A percentile compares a stretch with the other conserved stretches of the same genome.
phyloP scores from a whole-genome alignment of 805 yeast genomes.

The Spathaspora arborariae region DNA sequence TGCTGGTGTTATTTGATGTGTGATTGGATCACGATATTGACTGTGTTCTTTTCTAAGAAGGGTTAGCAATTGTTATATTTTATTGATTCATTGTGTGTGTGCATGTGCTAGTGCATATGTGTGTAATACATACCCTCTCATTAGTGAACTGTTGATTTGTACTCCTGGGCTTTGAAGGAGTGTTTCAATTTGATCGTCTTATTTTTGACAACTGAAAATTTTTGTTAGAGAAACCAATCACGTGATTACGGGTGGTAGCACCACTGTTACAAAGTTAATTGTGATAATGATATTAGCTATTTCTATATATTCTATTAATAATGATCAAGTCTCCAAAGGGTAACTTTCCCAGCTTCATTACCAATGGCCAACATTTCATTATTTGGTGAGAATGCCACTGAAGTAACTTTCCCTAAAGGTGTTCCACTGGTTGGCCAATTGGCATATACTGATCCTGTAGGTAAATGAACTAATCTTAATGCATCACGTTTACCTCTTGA shows the following conservation, averaged over 20 bases:
- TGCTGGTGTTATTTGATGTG: conserved; percentile 90
- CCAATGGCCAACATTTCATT: conserved; percentile 85
- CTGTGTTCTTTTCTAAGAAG: conserved; percentile 37
- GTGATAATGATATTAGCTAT: too few relatives aligned
- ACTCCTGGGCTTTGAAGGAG: neutral
- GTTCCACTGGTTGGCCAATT: conserved; percentile 99
- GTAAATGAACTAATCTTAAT: conserved; percentile 79
- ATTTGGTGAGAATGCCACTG: conserved; percentile 73
- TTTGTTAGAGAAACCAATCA: neutral
- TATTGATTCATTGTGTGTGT: neutral
- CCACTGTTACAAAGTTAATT: too few relatives aligned
- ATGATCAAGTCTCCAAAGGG: conserved; percentile 86
- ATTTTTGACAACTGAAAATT: neutral
- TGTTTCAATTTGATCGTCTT: neutral
- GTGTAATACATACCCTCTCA: conserved; percentile 1
- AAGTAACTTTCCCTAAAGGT: conserved; percentile 91
- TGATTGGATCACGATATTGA: conserved; percentile 54
- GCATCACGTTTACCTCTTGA: conserved; percentile 85
- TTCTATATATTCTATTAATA: conserved; percentile 38
- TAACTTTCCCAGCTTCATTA: conserved; percentile 84
- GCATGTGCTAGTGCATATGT: too few relatives aligned
- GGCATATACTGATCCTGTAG: conserved; percentile 77
- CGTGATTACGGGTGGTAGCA: neutral
- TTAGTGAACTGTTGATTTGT: neutral
- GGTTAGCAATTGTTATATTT: conserved; percentile 6